phyloP scores from a whole-genome alignment of 2,329 filamentous ascomycete species.

The Calonectria hongkongensis region DNA sequence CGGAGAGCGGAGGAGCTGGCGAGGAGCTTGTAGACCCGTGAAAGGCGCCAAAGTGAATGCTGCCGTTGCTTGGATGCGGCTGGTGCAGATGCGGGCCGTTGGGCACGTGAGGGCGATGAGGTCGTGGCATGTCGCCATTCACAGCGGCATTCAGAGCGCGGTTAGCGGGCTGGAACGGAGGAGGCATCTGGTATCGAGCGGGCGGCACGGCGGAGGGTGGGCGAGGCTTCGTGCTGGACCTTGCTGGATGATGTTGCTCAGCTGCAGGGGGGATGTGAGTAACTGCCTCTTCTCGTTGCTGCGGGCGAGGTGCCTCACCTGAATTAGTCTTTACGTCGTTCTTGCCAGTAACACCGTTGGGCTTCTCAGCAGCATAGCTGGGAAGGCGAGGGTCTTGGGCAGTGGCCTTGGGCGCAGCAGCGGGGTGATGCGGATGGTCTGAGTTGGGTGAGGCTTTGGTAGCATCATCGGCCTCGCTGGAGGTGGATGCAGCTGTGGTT shows the following conservation, averaged over 20 bases:
- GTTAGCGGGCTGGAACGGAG: conserved; percentile 63
- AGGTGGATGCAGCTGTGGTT: conserved; percentile 41
- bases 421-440: conserved; percentile 52
- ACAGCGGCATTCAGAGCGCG: conserved; percentile 55
- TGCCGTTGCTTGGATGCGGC: conserved; percentile 72
- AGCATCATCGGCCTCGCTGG: conserved; percentile 44
- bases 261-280: conserved; percentile 41
- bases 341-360: conserved; percentile 44
- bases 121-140: conserved; percentile 59
- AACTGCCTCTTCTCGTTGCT: conserved; percentile 23
- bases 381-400: conserved; percentile 32
- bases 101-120: conserved; percentile 57
- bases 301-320: conserved; percentile 41
- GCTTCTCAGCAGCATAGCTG: conserved; percentile 40
- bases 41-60: conserved; percentile 74
- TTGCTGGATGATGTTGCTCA: conserved; percentile 42
- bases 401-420: conserved; percentile 38
- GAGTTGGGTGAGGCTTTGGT: conserved; percentile 42
- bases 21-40: conserved; percentile 75
- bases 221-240: conserved; percentile 49
- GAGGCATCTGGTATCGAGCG: conserved; percentile 65
- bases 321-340: conserved; percentile 42
- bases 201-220: conserved; percentile 59
- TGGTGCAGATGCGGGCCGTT: conserved; percentile 67
- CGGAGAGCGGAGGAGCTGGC: conserved; percentile 70